A percentile compares a stretch with the other conserved stretches of the same genome.
phyloP scores from a whole-genome alignment of 495 filamentous ascomycete species.

The Xylaria intraflava region DNA sequence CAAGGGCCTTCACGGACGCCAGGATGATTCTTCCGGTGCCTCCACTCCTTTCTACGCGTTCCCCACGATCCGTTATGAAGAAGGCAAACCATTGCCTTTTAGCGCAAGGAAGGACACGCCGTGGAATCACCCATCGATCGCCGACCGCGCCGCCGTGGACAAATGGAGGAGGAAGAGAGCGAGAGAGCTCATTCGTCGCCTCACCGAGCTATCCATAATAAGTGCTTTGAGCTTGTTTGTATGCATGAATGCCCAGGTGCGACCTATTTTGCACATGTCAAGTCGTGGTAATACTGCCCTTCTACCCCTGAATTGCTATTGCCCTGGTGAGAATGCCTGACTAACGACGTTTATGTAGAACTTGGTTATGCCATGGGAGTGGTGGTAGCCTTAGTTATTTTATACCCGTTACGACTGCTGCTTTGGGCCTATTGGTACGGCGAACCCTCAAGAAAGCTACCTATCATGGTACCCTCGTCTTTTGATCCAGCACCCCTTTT shows the following conservation, averaged over 20 bases:
- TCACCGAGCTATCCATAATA: constrained; percentile 39
- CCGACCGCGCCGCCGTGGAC: constrained; percentile 20
- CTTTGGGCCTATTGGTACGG: constrained; percentile 36
- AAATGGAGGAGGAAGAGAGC: constrained; percentile 37
- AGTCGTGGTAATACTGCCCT: constrained; percentile 29
- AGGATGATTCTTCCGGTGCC: constrained; percentile 40
- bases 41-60: constrained; percentile 57
- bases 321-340: not conserved
- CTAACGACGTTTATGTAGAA: constrained; percentile 20
- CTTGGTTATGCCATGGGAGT: constrained; percentile 18
- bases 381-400: constrained; percentile 22
- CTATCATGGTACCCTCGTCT: constrained; percentile 53
- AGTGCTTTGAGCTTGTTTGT: constrained; percentile 35
- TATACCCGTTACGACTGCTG: constrained; percentile 43
- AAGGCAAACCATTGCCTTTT: constrained; percentile 26
- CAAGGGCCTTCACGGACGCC: constrained; percentile 62
- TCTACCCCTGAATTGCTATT: not conserved
- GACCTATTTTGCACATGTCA: constrained; percentile 27
- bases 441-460: constrained; percentile 29
- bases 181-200: constrained; percentile 40
- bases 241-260: constrained; percentile 27
- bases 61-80: constrained; percentile 50
- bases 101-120: constrained; percentile 18
- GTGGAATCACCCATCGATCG: constrained; percentile 15
- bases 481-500: constrained; percentile 91